Conservation (phyloP, 768 basidiomycete species). For the Xerocomus potaroensis region DNA sequence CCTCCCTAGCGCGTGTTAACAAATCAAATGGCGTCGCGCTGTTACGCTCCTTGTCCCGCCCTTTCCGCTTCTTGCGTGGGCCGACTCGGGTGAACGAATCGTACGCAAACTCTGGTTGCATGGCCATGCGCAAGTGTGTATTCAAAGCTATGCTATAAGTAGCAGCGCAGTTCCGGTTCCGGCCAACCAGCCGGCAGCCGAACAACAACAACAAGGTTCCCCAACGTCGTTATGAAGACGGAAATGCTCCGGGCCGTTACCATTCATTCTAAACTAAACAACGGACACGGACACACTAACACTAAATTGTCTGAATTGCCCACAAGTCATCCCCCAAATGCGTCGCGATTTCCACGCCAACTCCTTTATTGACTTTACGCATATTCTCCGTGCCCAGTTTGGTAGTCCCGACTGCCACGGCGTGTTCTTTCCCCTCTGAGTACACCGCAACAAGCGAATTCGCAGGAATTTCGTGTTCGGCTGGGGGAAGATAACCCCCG, state of each 20-base stretch:
- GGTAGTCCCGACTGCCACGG: conserved; percentile 81
- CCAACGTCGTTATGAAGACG: conserved; percentile 1
- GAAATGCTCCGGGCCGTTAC: conserved; percentile 14
- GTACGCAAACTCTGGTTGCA: conserved; percentile 31
- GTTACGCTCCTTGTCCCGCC: conserved; percentile 30
- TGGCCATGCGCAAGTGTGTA: not conserved
- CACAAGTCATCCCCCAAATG: conserved; percentile 90
- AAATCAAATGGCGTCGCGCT: conserved; percentile 32
- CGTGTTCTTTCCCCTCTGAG: conserved; percentile 95
- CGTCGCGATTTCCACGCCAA: conserved; percentile 83
- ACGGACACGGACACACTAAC: not conserved
- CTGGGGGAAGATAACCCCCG: conserved; percentile 82
- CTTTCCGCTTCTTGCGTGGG: conserved; percentile 48
- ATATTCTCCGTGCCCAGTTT: conserved; percentile 88
- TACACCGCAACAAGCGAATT: conserved; percentile 83
- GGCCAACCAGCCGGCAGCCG: not conserved
- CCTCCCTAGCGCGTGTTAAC: conserved; percentile 41
- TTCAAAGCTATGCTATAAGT: not conserved
- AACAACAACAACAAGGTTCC: not conserved
- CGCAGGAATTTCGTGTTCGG: conserved; percentile 59
- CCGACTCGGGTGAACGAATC: conserved; percentile 49
- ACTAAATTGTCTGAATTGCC: conserved; percentile 58
- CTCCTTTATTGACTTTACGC: conserved; percentile 80
- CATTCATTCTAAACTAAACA: not conserved
- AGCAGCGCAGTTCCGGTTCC: not conserved